These are phyloP conservation scores for Penicillium salamii DNA, from an alignment of 495 filamentous ascomycete species.

Conservation along the genomic window DNA sequence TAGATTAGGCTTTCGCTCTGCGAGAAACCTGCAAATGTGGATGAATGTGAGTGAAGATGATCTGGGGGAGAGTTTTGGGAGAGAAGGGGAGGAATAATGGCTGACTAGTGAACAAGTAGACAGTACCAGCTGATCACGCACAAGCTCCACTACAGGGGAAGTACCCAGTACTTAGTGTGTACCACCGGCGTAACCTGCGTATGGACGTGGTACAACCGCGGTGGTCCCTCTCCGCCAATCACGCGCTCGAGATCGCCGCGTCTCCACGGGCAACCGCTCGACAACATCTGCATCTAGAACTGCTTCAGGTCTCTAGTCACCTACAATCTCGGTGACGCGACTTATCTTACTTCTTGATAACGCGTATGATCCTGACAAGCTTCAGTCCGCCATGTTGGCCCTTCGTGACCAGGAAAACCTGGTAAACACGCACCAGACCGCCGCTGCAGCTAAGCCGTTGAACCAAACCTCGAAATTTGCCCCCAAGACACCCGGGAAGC, in stretches of 20 bases:
- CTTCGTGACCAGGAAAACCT: conserved; percentile 89
- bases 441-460: conserved; percentile 73
- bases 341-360: not conserved
- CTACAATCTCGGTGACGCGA: not conserved
- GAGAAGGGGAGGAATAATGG: conserved; percentile 22
- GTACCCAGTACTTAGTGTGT: conserved; percentile 16
- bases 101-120: conserved; percentile 13
- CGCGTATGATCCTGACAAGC: conserved; percentile 25
- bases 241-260: conserved; percentile 25
- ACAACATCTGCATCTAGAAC: conserved; percentile 34
- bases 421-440: conserved; percentile 69
- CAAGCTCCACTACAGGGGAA: conserved; percentile 8
- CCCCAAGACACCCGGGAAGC: conserved; percentile 84
- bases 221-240: conserved; percentile 15
- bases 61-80: conserved; percentile 29
- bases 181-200: conserved; percentile 6
- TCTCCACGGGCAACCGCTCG: conserved; percentile 49
- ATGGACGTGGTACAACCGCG: conserved; percentile 43
- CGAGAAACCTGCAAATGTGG: conserved; percentile 34
- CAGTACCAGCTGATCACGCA: conserved; percentile 6
- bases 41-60: conserved; percentile 20
- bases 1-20: conserved; percentile 41
- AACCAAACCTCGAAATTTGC: conserved; percentile 63
- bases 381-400: conserved; percentile 62
- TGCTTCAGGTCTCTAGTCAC: conserved; percentile 3